Evolutionary conservation across 1,284 basidiomycete species (phyloP).

Genomic region (Naganishia cerealis): DNA sequence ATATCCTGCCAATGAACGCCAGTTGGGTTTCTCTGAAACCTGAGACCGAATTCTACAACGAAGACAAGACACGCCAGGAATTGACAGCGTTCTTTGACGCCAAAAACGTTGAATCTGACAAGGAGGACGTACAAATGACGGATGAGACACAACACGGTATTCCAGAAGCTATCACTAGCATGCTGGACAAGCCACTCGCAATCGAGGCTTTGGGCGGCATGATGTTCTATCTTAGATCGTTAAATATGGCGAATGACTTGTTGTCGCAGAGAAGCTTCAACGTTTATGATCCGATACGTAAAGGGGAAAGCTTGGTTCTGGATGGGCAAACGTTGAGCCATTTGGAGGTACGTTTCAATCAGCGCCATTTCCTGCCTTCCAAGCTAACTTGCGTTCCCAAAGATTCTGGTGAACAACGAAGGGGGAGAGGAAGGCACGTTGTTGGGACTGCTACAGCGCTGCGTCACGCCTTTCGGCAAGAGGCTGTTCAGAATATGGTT

Average conservation of each 20-base stretch:
- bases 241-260: conserved; percentile 91
- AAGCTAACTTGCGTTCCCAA: conserved; percentile 17
- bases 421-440: conserved; percentile 85
- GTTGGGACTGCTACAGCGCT: conserved; percentile 76
- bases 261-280: conserved; percentile 93
- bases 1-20: conserved; percentile 72
- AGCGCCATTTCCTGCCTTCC: neutral
- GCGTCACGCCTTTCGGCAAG: conserved; percentile 87
- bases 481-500: conserved; percentile 91
- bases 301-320: conserved; percentile 75
- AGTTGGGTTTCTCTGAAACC: conserved; percentile 80
- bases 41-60: conserved; percentile 74
- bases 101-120: conserved; percentile 51
- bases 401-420: conserved; percentile 86
- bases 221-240: conserved; percentile 85
- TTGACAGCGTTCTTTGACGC: conserved; percentile 66
- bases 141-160: conserved; percentile 54
- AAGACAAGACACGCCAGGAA: conserved; percentile 69
- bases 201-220: conserved; percentile 83
- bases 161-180: conserved; percentile 70
- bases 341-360: conserved; percentile 65
- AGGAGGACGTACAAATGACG: conserved; percentile 11
- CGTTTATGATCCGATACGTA: conserved; percentile 88
- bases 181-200: conserved; percentile 64
- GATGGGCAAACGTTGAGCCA: conserved; percentile 93